phyloP scores from a whole-genome alignment of 768 basidiomycete species.

The Candolleomyces efflorescens region DNA sequence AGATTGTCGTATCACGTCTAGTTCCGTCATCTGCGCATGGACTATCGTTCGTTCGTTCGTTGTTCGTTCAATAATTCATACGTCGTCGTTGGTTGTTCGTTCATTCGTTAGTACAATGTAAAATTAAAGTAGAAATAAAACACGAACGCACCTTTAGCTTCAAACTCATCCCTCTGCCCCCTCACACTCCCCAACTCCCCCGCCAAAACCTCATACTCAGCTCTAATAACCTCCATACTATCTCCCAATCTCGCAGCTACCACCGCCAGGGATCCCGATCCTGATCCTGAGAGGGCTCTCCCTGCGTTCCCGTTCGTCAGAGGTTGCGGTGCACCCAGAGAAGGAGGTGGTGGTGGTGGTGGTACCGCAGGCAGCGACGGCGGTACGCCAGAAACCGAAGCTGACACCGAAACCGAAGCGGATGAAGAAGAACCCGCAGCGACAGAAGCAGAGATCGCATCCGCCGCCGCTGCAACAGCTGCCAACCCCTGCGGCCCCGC shows the following conservation, averaged over 20 bases:
- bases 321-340: no score
- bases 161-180: slow-evolving; percentile 84
- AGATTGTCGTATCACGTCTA: slow-evolving; percentile 84
- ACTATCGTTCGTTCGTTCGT: slow-evolving; percentile 37
- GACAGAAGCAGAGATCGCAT: not conserved
- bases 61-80: no score
- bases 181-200: slow-evolving; percentile 65
- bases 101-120: no score
- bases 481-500: not conserved
- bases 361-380: no score
- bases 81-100: no score
- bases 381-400: not conserved
- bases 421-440: not conserved
- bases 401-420: no score
- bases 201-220: slow-evolving; percentile 77
- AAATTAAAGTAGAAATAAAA: no score
- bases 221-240: slow-evolving; percentile 73
- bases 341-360: not conserved
- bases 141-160: slow-evolving; percentile 69
- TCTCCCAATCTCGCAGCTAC: slow-evolving; percentile 56
- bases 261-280: not conserved
- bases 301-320: no score
- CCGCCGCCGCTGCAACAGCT: not conserved
- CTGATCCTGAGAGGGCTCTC: no score
- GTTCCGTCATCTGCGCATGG: slow-evolving; percentile 79